Evolutionary conservation across 2,329 filamentous ascomycete genomes (phyloP), one percentile per base, ranked within the genome.

Genomic region (Periconia digitata): DNA sequence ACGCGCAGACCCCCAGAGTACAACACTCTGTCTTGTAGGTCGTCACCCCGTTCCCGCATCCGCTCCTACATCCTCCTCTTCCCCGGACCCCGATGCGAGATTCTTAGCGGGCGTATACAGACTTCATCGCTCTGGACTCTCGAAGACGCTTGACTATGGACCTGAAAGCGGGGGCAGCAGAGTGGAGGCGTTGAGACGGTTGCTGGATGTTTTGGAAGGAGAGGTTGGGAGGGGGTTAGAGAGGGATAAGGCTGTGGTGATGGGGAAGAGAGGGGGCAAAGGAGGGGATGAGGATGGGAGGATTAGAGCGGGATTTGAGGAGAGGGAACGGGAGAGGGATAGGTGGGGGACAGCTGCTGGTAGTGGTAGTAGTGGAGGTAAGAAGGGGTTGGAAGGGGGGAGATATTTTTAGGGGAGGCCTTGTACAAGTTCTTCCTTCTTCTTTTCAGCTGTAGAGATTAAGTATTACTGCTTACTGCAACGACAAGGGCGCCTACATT

Each of bases 21-120:
- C 44, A 32, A 32, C 45, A 3, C 47, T 47, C 15, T 54, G 53
- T 20, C 40, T 60, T 13, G 32, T 60, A 4, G 58, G 58, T 15
- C 51, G 55, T 13, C 47, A 56, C 21, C 49, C 58, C 3, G 44
- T 39, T 15, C 32, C 46, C 8, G 10, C 40, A 17, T 8, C 20
- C 7, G 8, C 35, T 20, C 6, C 40, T 4, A 15, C 40, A 2
- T 6, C 46, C 1, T 8, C 40, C 3, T 62, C n/a, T n/a, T n/a
- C n/a, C n/a, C n/a, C n/a, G n/a, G n/a, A n/a, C n/a, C n/a, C n/a
- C n/a, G n/a, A n/a, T n/a, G n/a, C n/a, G n/a, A n/a, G n/a, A n/a
- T n/a, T 54, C 47, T 52, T 53, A 44, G 53, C 51, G 13, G 44
- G 49, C 0, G 50, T 62, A 2, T 62, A 60, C 44, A 50, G 44